These are phyloP conservation scores for Mycena chlorophos DNA, from an alignment of 768 basidiomycete species.

Conservation along the genomic window DNA sequence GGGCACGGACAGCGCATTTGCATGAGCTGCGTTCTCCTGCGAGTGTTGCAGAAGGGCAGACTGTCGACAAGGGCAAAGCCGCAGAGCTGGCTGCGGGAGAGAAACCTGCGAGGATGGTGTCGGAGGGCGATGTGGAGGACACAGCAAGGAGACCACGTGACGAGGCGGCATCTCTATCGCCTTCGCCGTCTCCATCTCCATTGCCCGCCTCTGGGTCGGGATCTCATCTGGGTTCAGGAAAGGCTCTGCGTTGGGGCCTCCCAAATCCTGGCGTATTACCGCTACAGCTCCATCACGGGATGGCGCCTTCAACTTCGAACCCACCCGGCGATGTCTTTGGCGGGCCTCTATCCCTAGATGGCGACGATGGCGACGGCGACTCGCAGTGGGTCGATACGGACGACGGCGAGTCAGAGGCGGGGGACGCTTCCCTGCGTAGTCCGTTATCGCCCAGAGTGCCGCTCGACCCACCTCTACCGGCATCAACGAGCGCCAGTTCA, in stretches of 20 bases:
- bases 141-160: not conserved
- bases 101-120: not conserved
- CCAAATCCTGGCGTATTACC: not conserved
- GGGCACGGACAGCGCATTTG: slow-evolving; percentile 51
- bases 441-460: too few relatives aligned
- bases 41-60: not conserved
- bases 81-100: not conserved
- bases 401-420: slow-evolving; percentile 16
- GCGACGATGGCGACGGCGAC: slow-evolving; percentile 6
- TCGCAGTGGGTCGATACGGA: slow-evolving; percentile 21
- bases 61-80: not conserved
- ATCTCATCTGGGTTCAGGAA: too few relatives aligned
- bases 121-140: slow-evolving; percentile 3
- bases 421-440: too few relatives aligned
- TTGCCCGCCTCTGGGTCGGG: not conserved
- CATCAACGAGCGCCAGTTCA: too few relatives aligned
- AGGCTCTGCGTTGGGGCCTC: too few relatives aligned
- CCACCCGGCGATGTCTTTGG: not conserved
- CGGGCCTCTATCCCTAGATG: too few relatives aligned
- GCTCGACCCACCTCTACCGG: too few relatives aligned
- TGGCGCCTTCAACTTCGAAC: not conserved
- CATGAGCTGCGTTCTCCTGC: slow-evolving; percentile 43
- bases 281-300: not conserved
- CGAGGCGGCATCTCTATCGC: slow-evolving; percentile 5
- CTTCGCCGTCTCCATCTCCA: slow-evolving; percentile 8